Percentiles rank a stretch among this genome's conserved stretches.
Conservation (phyloP, 257 asterid species). For the Asclepias syriaca region DNA sequence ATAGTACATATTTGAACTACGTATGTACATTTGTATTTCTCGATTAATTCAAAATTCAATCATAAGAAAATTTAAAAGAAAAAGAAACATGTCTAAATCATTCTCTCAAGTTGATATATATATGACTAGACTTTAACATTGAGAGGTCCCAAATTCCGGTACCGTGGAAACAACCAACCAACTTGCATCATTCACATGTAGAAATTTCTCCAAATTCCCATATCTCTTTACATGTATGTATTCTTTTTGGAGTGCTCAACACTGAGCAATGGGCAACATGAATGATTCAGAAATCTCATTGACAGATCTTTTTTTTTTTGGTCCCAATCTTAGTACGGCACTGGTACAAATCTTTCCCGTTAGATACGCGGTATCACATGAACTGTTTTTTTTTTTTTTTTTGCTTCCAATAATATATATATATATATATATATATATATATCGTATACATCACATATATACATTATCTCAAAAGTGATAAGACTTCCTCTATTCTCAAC, state of each 20-base stretch:
- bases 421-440: too few relatives aligned
- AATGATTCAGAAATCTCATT: not conserved
- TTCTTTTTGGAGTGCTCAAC: slow-evolving; percentile 6
- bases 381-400: not conserved
- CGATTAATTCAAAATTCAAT: too few relatives aligned
- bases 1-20: too few relatives aligned
- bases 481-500: not conserved
- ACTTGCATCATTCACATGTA: slow-evolving; percentile 7
- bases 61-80: too few relatives aligned
- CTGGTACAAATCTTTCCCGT: slow-evolving; percentile 11
- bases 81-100: not conserved
- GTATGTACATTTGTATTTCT: too few relatives aligned
- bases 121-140: not conserved
- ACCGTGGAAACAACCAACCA: not conserved
- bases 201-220: not conserved
- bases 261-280: not conserved
- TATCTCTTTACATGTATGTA: too few relatives aligned
- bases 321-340: slow-evolving; percentile 12
- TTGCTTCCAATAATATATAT: too few relatives aligned
- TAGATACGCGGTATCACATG: slow-evolving; percentile 7
- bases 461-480: slow-evolving; percentile 1
- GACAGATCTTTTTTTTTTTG: not conserved
- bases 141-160: not conserved
- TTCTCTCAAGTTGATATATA: not conserved
- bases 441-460: not conserved